Percentiles rank a stretch among this genome's conserved stretches.
These are phyloP conservation scores for Powellomyces hirtus DNA, from an alignment of 192 early-diverging fungal genomes.

Conservation along the genomic window DNA sequence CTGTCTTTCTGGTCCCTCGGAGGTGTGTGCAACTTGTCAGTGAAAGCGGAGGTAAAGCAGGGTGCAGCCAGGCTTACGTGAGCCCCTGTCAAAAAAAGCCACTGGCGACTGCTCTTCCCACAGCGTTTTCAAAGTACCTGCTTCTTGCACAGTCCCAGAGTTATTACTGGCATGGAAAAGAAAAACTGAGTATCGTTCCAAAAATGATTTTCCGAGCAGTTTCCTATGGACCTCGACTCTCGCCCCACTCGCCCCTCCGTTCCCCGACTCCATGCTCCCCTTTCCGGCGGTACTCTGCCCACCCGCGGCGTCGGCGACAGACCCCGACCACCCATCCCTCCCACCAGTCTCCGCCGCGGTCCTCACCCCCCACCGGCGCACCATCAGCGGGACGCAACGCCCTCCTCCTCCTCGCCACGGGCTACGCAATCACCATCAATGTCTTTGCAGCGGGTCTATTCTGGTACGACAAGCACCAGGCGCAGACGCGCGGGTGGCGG, in stretches of 20 bases:
- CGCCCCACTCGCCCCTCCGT: not conserved
- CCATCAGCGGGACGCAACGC: constrained; percentile 5
- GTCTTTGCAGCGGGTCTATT: constrained; percentile 42
- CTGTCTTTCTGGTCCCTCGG: too few relatives aligned
- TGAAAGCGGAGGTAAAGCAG: too few relatives aligned
- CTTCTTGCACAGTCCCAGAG: too few relatives aligned
- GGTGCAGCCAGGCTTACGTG: too few relatives aligned
- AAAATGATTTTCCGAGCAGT: too few relatives aligned
- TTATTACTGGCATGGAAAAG: too few relatives aligned
- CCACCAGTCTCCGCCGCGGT: not conserved
- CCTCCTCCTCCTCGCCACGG: constrained; percentile 24
- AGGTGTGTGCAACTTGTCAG: too few relatives aligned
- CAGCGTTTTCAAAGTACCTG: too few relatives aligned
- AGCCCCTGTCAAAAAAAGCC: too few relatives aligned
- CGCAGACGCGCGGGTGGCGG: constrained; percentile 47
- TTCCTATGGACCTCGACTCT: not conserved
- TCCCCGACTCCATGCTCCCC: not conserved
- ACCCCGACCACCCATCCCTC: too few relatives aligned
- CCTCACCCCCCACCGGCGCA: not conserved
- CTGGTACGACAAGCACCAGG: constrained; percentile 57
- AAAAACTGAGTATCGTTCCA: too few relatives aligned
- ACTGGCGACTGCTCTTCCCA: too few relatives aligned
- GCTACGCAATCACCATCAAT: constrained; percentile 42
- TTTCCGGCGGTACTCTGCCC: not conserved
- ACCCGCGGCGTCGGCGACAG: not conserved